Percentiles rank a stretch among this genome's conserved stretches.
These are phyloP conservation scores for Cladosporium sp. DNA, from an alignment of 2,329 filamentous ascomycete genomes.

Conservation along the genomic window DNA sequence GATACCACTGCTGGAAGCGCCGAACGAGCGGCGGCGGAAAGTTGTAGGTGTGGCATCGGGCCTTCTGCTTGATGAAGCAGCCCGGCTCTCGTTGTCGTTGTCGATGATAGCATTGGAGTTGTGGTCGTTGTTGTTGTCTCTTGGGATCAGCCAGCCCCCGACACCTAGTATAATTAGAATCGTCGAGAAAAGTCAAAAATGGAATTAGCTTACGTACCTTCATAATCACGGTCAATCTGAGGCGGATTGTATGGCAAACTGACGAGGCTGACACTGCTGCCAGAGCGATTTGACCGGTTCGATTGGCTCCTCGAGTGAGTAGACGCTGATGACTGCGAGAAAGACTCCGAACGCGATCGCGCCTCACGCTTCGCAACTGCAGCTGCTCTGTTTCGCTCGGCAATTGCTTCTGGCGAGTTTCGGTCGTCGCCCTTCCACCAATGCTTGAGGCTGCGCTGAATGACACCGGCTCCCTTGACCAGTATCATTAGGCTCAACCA, in stretches of 20 bases:
- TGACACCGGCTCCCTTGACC: neutral
- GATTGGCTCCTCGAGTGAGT: slow-evolving; percentile 2
- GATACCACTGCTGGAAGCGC: neutral
- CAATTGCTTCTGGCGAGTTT: neutral
- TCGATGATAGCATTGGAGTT: neutral
- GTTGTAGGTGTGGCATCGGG: neutral
- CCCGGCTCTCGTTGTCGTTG: neutral
- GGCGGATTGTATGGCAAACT: slow-evolving; percentile 4
- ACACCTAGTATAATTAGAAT: neutral
- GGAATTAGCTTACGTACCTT: neutral
- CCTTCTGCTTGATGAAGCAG: neutral
- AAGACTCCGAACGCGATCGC: neutral
- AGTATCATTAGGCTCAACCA: neutral
- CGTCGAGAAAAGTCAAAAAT: neutral
- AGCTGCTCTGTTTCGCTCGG: neutral
- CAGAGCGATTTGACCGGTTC: slow-evolving; percentile 4
- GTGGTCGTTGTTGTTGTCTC: neutral
- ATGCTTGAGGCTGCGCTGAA: neutral
- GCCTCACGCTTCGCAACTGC: neutral
- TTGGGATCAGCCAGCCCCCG: slow-evolving; percentile 10
- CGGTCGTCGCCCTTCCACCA: slow-evolving; percentile 2
- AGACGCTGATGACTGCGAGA: neutral
- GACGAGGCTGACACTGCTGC: slow-evolving; percentile 8
- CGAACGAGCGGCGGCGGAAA: slow-evolving; percentile 10
- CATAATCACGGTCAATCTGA: slow-evolving; percentile 14